Conservation (phyloP, 2,329 filamentous ascomycete species). For the Fusarium setosum region DNA sequence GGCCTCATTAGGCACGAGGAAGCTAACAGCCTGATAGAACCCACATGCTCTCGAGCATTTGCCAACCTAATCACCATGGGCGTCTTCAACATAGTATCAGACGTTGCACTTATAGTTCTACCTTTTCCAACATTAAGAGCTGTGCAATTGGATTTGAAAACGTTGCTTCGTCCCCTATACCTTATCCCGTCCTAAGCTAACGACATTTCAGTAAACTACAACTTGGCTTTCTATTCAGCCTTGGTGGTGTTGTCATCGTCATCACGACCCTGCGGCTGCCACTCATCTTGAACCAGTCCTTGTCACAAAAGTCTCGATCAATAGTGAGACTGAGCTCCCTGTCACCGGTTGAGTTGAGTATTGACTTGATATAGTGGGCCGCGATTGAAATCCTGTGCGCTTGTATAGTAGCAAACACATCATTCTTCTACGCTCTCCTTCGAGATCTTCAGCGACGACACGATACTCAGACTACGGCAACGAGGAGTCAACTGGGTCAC, state of each 20-base stretch:
- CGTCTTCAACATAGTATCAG: constrained; percentile 41
- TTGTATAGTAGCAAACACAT: constrained; percentile 46
- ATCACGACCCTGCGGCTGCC: constrained; percentile 43
- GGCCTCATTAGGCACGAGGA: no score
- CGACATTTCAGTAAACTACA: constrained; percentile 12
- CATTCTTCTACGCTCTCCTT: constrained; percentile 45
- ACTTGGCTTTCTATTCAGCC: constrained; percentile 38
- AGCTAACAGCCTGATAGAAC: neutral
- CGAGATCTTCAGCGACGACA: constrained; percentile 44
- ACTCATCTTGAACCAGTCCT: constrained; percentile 40
- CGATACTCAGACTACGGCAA: constrained; percentile 23
- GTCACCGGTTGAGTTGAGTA: neutral
- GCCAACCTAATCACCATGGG: constrained; percentile 37
- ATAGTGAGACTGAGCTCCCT: constrained; percentile 35
- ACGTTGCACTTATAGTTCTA: constrained; percentile 41
- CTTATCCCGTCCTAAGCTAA: neutral
- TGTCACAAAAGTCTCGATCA: constrained; percentile 44
- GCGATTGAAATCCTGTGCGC: constrained; percentile 48
- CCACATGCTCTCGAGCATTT: neutral
- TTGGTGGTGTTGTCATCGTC: constrained; percentile 36
- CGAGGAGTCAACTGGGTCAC: no score
- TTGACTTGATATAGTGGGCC: constrained; percentile 39
- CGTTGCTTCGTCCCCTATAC: neutral
- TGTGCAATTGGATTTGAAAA: constrained; percentile 13
- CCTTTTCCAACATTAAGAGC: constrained; percentile 40